Evolutionary conservation across 768 basidiomycete species (phyloP).

Genomic region (Myochromella boudieri): DNA sequence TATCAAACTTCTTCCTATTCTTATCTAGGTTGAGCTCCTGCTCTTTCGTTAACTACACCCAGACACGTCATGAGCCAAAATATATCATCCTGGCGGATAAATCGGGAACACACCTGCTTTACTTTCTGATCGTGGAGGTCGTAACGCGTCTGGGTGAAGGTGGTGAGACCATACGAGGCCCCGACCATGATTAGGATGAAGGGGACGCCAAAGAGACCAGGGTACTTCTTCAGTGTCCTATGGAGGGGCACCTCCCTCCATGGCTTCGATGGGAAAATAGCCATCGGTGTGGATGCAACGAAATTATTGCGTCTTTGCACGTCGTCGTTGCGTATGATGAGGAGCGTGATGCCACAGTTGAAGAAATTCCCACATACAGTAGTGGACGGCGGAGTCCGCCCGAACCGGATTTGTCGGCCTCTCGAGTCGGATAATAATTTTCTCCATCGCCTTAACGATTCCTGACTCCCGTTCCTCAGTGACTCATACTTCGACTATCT

Average conservation of each 20-base stretch:
- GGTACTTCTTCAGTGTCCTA: slow-evolving; percentile 53
- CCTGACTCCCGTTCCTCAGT: too few relatives aligned
- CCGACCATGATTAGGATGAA: slow-evolving; percentile 85
- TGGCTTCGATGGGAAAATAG: slow-evolving; percentile 40
- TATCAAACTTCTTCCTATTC: slow-evolving; percentile 81
- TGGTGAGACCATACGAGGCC: slow-evolving; percentile 80
- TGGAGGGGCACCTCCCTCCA: slow-evolving; percentile 32
- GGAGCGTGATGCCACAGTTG: too few relatives aligned
- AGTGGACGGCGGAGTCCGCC: too few relatives aligned
- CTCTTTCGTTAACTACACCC: slow-evolving; percentile 63
- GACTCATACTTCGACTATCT: too few relatives aligned
- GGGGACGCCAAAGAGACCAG: slow-evolving; percentile 80
- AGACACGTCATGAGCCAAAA: not conserved
- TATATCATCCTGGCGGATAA: not conserved
- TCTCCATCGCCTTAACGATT: too few relatives aligned
- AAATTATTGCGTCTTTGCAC: too few relatives aligned
- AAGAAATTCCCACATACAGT: too few relatives aligned
- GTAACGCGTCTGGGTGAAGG: slow-evolving; percentile 88
- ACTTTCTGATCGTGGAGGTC: slow-evolving; percentile 84
- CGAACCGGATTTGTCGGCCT: too few relatives aligned
- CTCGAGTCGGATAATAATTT: too few relatives aligned
- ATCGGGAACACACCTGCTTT: slow-evolving; percentile 47
- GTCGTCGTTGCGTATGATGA: too few relatives aligned
- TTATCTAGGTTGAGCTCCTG: slow-evolving; percentile 74
- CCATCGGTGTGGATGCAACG: slow-evolving; percentile 33